Conservation (phyloP, 1,284 basidiomycete species). For the Somion occarium region DNA sequence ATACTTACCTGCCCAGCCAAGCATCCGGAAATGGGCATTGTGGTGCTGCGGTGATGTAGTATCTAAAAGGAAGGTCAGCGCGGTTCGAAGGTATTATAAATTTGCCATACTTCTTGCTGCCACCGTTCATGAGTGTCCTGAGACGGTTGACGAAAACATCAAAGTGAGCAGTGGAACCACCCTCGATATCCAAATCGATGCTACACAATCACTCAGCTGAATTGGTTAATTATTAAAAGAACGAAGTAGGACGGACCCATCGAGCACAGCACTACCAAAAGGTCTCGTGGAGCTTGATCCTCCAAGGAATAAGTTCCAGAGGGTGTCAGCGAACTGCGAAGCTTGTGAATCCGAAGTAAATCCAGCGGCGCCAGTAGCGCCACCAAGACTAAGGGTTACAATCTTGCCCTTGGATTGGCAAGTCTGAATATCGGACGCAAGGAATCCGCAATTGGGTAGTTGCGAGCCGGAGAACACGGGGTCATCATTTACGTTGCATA, state of each 20-base stretch:
- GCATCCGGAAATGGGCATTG: constrained; percentile 66
- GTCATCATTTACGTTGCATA: constrained; percentile 39
- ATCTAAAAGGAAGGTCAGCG: constrained; percentile 30
- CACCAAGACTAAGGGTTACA: constrained; percentile 60
- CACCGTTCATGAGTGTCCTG: constrained; percentile 40
- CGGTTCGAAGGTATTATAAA: background rate
- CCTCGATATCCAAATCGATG: constrained; percentile 65
- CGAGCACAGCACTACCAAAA: constrained; percentile 59
- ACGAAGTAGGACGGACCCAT: constrained; percentile 41
- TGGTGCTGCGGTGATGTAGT: constrained; percentile 62
- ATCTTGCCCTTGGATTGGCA: constrained; percentile 65
- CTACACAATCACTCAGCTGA: constrained; percentile 25
- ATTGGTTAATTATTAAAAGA: background rate
- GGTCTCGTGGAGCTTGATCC: constrained; percentile 51
- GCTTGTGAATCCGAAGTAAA: constrained; percentile 54
- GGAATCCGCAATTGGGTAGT: constrained; percentile 50
- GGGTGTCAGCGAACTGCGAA: constrained; percentile 45
- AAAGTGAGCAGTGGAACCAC: constrained; percentile 45
- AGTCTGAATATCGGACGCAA: constrained; percentile 49
- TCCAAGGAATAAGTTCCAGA: constrained; percentile 67
- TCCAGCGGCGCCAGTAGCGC: constrained; percentile 47
- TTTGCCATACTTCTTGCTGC: constrained; percentile 42
- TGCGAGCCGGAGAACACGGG: constrained; percentile 48
- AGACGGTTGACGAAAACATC: constrained; percentile 51
- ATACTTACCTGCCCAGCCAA: constrained; percentile 36